A percentile compares a stretch with the other conserved stretches of the same genome.
Conservation (phyloP, 2,329 filamentous ascomycete species). For the Ceratocystis alfenasii region DNA sequence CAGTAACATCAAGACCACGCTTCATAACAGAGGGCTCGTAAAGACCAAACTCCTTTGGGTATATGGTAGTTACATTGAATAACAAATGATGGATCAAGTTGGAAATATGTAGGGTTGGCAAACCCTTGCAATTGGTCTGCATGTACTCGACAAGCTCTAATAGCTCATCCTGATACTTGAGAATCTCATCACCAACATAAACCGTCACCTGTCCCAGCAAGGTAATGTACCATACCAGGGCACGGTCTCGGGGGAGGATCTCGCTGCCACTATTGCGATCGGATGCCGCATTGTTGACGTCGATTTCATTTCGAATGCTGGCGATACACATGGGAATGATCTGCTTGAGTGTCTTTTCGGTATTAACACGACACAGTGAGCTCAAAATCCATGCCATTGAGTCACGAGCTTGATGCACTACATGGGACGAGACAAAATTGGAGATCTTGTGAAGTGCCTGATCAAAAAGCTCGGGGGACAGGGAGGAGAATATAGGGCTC, state of each 20-base stretch:
- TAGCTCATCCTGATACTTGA: constrained; percentile 79
- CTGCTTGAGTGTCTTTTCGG: constrained; percentile 80
- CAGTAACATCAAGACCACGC: constrained; percentile 58
- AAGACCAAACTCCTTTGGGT: constrained; percentile 76
- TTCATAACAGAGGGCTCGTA: constrained; percentile 69
- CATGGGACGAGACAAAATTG: constrained; percentile 81
- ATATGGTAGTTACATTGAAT: constrained; percentile 87
- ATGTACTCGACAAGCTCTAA: constrained; percentile 89
- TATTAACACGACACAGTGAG: constrained; percentile 87
- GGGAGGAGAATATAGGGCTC: constrained; percentile 74
- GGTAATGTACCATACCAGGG: constrained; percentile 90
- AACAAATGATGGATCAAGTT: constrained; percentile 96
- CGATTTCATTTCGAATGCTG: constrained; percentile 91
- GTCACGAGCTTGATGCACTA: constrained; percentile 91
- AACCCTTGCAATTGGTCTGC: constrained; percentile 87
- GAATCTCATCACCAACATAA: constrained; percentile 79
- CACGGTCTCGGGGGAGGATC: constrained; percentile 81
- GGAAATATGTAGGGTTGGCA: constrained; percentile 89
- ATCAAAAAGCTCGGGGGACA: constrained; percentile 90
- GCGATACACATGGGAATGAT: constrained; percentile 82
- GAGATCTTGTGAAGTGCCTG: constrained; percentile 84
- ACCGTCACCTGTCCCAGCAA: constrained; percentile 98
- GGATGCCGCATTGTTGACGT: constrained; percentile 89
- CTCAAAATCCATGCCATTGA: constrained; percentile 99
- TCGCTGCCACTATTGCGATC: constrained; percentile 88